Evolutionary conservation across 306 rosid genomes (phyloP).

Genomic region (Macrotyloma uniflorum): DNA sequence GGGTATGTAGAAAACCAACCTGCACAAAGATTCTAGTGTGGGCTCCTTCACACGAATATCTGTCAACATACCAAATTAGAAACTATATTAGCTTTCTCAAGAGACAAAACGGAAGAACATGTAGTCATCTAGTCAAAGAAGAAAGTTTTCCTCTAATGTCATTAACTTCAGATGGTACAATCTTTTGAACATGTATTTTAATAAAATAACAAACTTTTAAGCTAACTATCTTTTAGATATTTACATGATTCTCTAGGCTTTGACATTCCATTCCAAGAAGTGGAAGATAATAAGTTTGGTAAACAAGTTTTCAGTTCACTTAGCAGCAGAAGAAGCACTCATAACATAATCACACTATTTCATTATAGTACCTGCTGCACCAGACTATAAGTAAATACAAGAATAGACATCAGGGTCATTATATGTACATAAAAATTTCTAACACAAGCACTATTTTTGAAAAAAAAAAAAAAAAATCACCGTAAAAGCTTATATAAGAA

Average conservation of each 20-base stretch:
- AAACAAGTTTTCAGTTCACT: neutral
- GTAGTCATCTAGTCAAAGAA: constrained; percentile 19
- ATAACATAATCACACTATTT: neutral
- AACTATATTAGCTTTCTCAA: constrained; percentile 19
- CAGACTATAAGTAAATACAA: neutral
- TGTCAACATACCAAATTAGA: constrained; percentile 40
- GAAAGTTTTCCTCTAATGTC: neutral
- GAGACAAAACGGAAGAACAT: constrained; percentile 21
- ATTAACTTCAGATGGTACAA: constrained; percentile 15
- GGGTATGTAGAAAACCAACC: constrained; percentile 52
- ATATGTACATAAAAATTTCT: neutral
- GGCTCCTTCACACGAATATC: constrained; percentile 98
- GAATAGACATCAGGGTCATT: neutral
- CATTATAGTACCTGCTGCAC: neutral
- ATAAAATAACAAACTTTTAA: neutral
- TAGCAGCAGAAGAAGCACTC: neutral
- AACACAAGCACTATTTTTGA: neutral
- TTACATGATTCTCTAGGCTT: neutral
- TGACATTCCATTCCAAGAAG: constrained; percentile 15
- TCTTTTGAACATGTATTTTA: neutral
- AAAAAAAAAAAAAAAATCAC: too few relatives aligned
- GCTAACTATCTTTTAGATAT: neutral
- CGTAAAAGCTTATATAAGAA: too few relatives aligned
- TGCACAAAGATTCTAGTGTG: constrained; percentile 76
- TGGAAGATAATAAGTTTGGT: neutral